These are phyloP conservation scores for Chlorella sp. DNA, from an alignment of 139 green algal genomes.

Conservation along the genomic window DNA sequence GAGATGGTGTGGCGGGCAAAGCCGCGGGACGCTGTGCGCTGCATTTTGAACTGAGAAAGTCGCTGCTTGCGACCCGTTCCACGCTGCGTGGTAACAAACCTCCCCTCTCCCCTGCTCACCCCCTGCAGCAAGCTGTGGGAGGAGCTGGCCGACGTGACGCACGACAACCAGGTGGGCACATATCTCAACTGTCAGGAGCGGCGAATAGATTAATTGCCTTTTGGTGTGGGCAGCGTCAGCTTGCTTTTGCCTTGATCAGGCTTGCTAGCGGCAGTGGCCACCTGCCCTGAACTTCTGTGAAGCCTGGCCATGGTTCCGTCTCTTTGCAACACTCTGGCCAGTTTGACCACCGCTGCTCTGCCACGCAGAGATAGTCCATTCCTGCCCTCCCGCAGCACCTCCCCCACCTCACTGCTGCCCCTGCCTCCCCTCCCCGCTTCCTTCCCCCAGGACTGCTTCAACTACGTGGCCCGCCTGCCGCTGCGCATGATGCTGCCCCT, in stretches of 20 bases:
- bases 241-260: too few relatives aligned
- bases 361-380: too few relatives aligned
- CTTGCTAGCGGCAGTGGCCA: not conserved
- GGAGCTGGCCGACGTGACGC: slow-evolving; percentile 12
- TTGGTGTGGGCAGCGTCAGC: not conserved
- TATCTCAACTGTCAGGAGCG: not conserved
- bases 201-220: too few relatives aligned
- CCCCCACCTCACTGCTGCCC: not conserved
- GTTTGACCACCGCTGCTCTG: too few relatives aligned
- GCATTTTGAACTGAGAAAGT: too few relatives aligned
- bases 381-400: not conserved
- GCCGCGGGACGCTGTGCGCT: too few relatives aligned
- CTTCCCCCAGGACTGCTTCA: not conserved
- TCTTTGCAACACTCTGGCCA: too few relatives aligned
- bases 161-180: slow-evolving; percentile 5
- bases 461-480: slow-evolving; percentile 8
- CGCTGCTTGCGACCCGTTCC: too few relatives aligned
- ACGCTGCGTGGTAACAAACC: too few relatives aligned
- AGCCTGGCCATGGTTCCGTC: not conserved
- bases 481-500: slow-evolving; percentile 10
- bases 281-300: not conserved
- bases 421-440: not conserved
- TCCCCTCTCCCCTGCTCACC: not conserved
- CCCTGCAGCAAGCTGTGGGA: slow-evolving; percentile 22
- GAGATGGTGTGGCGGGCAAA: too few relatives aligned